Evolutionary conservation across 2,329 filamentous ascomycete species (phyloP), one percentile per base, ranked within the genome.

Genomic region (Fonsecaea monophora): DNA sequence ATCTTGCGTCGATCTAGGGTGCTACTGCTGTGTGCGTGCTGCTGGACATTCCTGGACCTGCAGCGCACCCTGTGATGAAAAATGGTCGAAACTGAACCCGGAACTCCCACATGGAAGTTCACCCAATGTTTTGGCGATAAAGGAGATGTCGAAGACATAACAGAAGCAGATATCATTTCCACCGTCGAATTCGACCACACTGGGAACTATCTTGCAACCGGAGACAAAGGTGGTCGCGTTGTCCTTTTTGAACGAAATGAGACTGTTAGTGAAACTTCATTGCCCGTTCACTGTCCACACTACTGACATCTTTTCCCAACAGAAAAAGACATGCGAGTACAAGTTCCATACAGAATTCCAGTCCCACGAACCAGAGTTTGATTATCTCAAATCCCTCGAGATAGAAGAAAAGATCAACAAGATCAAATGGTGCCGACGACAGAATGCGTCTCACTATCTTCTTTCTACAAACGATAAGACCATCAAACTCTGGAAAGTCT

Each of bases 351-450:
- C 95, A 79, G 95, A 99, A 78, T 99, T 99, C 76, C 95, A 99
- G 84, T 99, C 95, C 75, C 95, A 99, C 83, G 95, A 99, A 79
- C 95, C 95, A 70, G 95, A 99, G 81, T 99, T 99, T 81, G 95
- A 99, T 81, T 99, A 99, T 80, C 88, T 99, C 72, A 99, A 99
- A 82, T 99, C 95, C 38, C 87, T 99, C 74, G 95, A 99, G 82
- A 99, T 99, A 77, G 95, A 99, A 86, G 95, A 99, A 82, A 99
- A 99, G 84, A 99, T 99, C 86, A 99, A 99, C 87, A 99, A 99
- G 86, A 99, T 99, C 83, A 99, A 98, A 82, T 99, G 95, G 95
- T 99, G 95, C 81, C 90, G 91, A 77, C 90, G 95, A 81, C 94
- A 98, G 82, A 99, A 99, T 85, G 92, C 94, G 69, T 98, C 95